Evolutionary conservation across 306 rosid species (phyloP).

Genomic region (Sophora flavescens): DNA sequence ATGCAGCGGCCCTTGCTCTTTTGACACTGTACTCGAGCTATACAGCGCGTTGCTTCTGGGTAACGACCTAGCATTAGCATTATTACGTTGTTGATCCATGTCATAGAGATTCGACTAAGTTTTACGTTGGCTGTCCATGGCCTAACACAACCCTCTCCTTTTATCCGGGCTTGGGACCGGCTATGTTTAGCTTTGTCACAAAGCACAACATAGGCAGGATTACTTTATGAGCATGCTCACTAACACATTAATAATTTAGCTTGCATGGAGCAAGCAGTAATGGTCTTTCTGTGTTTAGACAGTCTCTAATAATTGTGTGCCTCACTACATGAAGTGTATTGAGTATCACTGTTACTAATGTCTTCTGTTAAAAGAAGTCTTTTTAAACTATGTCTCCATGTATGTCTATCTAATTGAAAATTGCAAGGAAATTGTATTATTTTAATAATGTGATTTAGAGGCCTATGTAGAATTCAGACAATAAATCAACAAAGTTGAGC

Average conservation of each 20-base stretch:
- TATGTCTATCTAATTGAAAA: neutral
- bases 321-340: neutral
- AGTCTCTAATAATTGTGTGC: constrained; percentile 17
- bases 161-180: too few relatives aligned
- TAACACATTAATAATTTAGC: neutral
- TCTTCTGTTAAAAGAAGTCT: neutral
- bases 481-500: neutral
- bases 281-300: neutral
- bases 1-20: too few relatives aligned
- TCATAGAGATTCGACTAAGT: too few relatives aligned
- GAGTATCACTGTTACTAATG: constrained; percentile 22
- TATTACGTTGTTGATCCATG: too few relatives aligned
- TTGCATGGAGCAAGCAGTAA: constrained; percentile 1
- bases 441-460: neutral
- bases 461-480: constrained; percentile 12
- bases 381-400: neutral
- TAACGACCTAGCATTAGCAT: too few relatives aligned
- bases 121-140: too few relatives aligned
- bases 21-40: too few relatives aligned
- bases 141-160: too few relatives aligned
- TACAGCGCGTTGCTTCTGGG: too few relatives aligned
- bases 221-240: too few relatives aligned
- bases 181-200: too few relatives aligned
- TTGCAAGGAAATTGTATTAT: constrained; percentile 1
- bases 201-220: too few relatives aligned